phyloP scores from a whole-genome alignment of 331 rosid species.

The Malus hybrid region DNA sequence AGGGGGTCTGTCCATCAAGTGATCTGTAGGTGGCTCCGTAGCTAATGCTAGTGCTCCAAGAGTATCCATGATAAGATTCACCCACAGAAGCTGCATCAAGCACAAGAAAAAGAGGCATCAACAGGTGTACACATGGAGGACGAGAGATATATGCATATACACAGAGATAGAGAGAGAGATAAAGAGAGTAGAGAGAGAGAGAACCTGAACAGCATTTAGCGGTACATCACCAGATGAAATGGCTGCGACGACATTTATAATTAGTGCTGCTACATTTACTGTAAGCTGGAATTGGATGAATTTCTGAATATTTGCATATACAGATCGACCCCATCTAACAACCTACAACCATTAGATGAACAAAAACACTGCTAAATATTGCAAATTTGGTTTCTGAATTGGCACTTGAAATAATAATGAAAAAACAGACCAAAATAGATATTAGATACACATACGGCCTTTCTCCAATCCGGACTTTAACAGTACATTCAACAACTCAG shows the following conservation, averaged over 20 bases:
- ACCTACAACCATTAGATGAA: constrained; percentile 45
- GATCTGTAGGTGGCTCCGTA: constrained; percentile 93
- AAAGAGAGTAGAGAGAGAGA: constrained; percentile 10
- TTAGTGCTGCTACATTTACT: constrained; percentile 87
- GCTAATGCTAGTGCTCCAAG: constrained; percentile 98
- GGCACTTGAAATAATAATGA: background rate
- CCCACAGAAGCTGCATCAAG: constrained; percentile 83
- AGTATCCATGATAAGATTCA: constrained; percentile 97
- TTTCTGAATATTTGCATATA: constrained; percentile 93
- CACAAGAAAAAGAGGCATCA: constrained; percentile 10
- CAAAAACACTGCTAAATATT: background rate
- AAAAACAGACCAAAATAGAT: background rate
- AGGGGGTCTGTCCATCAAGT: constrained; percentile 69
- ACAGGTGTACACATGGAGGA: background rate
- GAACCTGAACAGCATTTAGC: constrained; percentile 91
- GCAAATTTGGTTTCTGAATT: background rate
- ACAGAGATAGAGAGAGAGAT: background rate
- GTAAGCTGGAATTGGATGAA: constrained; percentile 97
- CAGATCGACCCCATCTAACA: constrained; percentile 95
- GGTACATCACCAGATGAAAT: constrained; percentile 83
- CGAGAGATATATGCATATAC: background rate
- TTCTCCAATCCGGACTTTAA: too few relatives aligned
- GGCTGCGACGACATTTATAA: constrained; percentile 84
- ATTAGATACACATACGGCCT: too few relatives aligned
- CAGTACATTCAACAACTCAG: too few relatives aligned